These are phyloP conservation scores for Ophiostoma populinum DNA, from an alignment of 2,329 filamentous ascomycete species.

Conservation along the genomic window DNA sequence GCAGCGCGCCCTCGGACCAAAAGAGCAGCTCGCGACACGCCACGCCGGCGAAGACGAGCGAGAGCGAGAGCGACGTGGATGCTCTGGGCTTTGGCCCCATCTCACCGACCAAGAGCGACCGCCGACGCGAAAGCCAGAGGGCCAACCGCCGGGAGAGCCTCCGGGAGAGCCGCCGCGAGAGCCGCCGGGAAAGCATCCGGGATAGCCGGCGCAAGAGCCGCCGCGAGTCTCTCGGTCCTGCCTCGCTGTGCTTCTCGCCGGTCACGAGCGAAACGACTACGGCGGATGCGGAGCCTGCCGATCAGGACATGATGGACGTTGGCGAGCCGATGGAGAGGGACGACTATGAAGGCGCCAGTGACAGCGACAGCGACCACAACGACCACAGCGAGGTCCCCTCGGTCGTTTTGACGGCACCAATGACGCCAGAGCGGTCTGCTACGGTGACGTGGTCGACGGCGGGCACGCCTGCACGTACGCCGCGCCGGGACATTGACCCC, in stretches of 20 bases:
- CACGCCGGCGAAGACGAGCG: no score
- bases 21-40: no score
- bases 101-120: no score
- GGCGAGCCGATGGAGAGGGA: conserved; percentile 6
- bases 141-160: no score
- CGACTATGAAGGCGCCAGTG: conserved; percentile 7
- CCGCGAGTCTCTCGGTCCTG: conserved; percentile 12
- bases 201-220: conserved; percentile 8
- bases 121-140: no score
- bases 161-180: conserved; percentile 3
- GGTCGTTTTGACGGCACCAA: conserved; percentile 14
- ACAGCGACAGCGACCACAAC: conserved; percentile 6
- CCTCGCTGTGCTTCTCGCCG: no score
- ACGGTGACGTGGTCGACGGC: conserved; percentile 30
- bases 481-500: conserved; percentile 34
- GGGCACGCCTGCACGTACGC: conserved; percentile 39
- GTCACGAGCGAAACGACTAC: no score
- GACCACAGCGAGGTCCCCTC: neutral
- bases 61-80: no score
- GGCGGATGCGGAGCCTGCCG: no score
- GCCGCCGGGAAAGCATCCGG: conserved; percentile 3
- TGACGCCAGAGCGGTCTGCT: conserved; percentile 31
- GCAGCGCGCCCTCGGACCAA: neutral
- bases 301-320: no score
- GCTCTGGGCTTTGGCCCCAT: no score